Percentiles rank a stretch among this genome's conserved stretches.
phyloP scores from a whole-genome alignment of 1,284 basidiomycete species.

The Malassezia furfur region DNA sequence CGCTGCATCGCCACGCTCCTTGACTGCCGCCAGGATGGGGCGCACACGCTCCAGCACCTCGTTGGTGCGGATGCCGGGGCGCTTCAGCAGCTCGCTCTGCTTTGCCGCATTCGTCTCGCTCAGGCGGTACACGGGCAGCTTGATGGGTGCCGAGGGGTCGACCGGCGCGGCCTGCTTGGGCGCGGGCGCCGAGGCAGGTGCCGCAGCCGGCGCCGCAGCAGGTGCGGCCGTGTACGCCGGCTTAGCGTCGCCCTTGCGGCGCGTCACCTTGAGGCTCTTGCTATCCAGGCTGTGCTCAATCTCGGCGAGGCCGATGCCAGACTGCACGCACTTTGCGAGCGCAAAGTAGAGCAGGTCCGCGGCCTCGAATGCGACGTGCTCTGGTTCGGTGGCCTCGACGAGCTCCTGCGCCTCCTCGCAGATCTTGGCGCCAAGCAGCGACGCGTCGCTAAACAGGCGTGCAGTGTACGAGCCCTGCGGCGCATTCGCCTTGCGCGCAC shows the following conservation, averaged over 20 bases:
- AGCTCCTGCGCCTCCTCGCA: slow-evolving; percentile 98
- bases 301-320: slow-evolving; percentile 74
- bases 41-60: slow-evolving; percentile 91
- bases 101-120: slow-evolving; percentile 54
- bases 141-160: slow-evolving; percentile 50
- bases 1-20: slow-evolving; percentile 72
- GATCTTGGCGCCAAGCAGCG: slow-evolving; percentile 79
- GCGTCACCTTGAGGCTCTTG: slow-evolving; percentile 77
- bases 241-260: slow-evolving; percentile 87
- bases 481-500: slow-evolving; percentile 63
- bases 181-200: slow-evolving; percentile 14
- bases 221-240: slow-evolving; percentile 59
- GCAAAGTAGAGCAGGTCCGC: slow-evolving; percentile 94
- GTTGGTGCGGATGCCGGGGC: slow-evolving; percentile 81
- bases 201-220: slow-evolving; percentile 25
- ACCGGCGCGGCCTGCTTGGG: slow-evolving; percentile 30
- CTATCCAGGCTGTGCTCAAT: slow-evolving; percentile 74
- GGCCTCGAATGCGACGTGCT: slow-evolving; percentile 77
- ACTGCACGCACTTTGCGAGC: slow-evolving; percentile 71
- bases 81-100: slow-evolving; percentile 64
- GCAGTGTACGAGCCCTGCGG: slow-evolving; percentile 88
- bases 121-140: slow-evolving; percentile 35
- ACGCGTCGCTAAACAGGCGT: slow-evolving; percentile 72
- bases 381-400: slow-evolving; percentile 71
- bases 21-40: slow-evolving; percentile 84